A percentile compares a stretch with the other conserved stretches of the same genome.
These are phyloP conservation scores for Apocynum venetum DNA, from an alignment of 257 asterid species.

Conservation along the genomic window DNA sequence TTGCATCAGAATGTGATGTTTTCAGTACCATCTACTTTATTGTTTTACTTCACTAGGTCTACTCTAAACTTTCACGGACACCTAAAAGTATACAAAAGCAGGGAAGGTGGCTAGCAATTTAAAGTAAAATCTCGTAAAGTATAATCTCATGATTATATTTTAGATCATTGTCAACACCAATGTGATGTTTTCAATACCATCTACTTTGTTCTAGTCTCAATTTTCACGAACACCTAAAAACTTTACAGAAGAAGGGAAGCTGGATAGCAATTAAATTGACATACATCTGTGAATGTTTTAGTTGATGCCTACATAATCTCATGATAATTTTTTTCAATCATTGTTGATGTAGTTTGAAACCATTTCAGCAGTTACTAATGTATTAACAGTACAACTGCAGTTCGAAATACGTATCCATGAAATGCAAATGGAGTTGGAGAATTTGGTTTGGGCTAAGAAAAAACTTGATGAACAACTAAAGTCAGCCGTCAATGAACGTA, in stretches of 20 bases:
- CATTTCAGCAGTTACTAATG: conserved; percentile 15
- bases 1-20: not conserved
- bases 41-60: not conserved
- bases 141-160: too few relatives aligned
- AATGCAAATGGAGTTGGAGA: conserved; percentile 45
- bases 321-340: not conserved
- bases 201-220: not conserved
- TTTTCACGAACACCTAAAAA: not conserved
- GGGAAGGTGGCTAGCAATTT: not conserved
- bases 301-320: not conserved
- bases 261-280: not conserved
- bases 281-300: not conserved
- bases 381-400: conserved; percentile 37
- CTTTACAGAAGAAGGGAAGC: not conserved
- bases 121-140: too few relatives aligned
- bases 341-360: not conserved
- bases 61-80: not conserved
- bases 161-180: not conserved
- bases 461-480: conserved; percentile 39
- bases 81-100: not conserved
- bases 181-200: not conserved
- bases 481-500: conserved; percentile 33
- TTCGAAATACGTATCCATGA: conserved; percentile 46
- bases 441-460: conserved; percentile 39
- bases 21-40: not conserved